Percentiles rank a stretch among this genome's conserved stretches.
Evolutionary conservation across 2,329 filamentous ascomycete genomes (phyloP).

Genomic region (Pseudocercospora crystallina): DNA sequence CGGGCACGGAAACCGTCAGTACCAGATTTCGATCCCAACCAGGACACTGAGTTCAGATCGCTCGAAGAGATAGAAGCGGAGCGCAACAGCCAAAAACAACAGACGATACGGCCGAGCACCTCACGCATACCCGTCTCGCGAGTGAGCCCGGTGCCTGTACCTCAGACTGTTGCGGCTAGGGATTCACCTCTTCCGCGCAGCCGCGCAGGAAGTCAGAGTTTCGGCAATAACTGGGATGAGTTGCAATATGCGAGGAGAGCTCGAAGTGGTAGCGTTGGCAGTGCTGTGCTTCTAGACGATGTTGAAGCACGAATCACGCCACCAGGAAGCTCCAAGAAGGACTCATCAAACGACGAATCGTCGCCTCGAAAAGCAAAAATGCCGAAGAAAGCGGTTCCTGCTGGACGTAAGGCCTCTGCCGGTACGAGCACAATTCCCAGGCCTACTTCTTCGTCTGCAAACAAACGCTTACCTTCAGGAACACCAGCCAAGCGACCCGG

Average conservation of each 20-base stretch:
- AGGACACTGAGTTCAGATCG: conserved; percentile 70
- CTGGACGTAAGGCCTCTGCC: conserved; percentile 17
- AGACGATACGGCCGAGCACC: conserved; percentile 46
- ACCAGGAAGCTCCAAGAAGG: conserved; percentile 36
- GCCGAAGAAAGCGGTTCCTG: conserved; percentile 38
- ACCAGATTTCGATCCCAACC: conserved; percentile 44
- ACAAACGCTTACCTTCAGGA: conserved; percentile 5
- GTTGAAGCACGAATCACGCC: conserved; percentile 37
- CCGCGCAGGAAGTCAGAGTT: conserved; percentile 55
- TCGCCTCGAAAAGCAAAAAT: conserved; percentile 43
- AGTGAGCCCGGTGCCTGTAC: conserved; percentile 73
- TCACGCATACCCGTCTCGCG: conserved; percentile 88
- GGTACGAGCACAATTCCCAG: conserved; percentile 11
- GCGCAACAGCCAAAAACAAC: conserved; percentile 43
- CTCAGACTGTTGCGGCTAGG: conserved; percentile 69
- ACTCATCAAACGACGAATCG: conserved; percentile 22
- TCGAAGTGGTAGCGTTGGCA: conserved; percentile 67
- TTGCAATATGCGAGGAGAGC: conserved; percentile 50
- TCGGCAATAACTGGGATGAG: conserved; percentile 55
- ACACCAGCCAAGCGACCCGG: conserved; percentile 22
- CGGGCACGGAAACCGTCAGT: conserved; percentile 23
- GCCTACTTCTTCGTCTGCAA: conserved; percentile 20
- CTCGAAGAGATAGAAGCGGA: conserved; percentile 69
- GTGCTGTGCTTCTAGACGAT: conserved; percentile 50
- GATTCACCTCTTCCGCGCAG: conserved; percentile 67